Percentiles rank a stretch among this genome's conserved stretches.
Conservation (phyloP, 1,284 basidiomycete species). For the Lentinula novae-zelandiae region DNA sequence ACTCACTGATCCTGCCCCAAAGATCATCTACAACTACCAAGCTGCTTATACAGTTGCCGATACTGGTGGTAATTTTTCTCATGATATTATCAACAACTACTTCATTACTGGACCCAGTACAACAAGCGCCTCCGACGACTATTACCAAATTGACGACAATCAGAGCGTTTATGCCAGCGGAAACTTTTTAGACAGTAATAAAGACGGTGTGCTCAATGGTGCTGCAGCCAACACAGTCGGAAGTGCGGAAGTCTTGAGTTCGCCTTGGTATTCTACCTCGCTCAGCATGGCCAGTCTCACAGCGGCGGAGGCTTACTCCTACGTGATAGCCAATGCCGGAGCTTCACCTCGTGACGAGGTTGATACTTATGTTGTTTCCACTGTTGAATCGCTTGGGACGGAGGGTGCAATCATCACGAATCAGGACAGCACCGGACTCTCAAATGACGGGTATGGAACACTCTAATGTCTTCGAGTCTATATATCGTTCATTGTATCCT, state of each 20-base stretch:
- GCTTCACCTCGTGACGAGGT: slow-evolving; percentile 18
- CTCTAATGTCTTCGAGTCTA: not conserved
- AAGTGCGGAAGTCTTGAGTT: slow-evolving; percentile 12
- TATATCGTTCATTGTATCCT: too few relatives aligned
- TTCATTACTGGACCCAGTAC: slow-evolving; percentile 20
- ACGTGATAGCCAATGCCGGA: slow-evolving; percentile 17
- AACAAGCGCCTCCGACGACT: slow-evolving; percentile 18
- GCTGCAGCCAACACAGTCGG: slow-evolving; percentile 18
- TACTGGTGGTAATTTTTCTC: slow-evolving; percentile 18
- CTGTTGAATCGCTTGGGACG: slow-evolving; percentile 17
- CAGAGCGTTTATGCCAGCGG: slow-evolving; percentile 18
- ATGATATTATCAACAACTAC: slow-evolving; percentile 20
- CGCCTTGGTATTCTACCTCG: slow-evolving; percentile 17
- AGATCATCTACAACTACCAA: slow-evolving; percentile 19
- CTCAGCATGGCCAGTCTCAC: slow-evolving; percentile 16
- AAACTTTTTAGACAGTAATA: slow-evolving; percentile 19
- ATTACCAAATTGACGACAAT: slow-evolving; percentile 21
- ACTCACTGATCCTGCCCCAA: not conserved
- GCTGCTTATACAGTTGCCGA: slow-evolving; percentile 19
- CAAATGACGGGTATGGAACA: not conserved
- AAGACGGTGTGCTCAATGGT: slow-evolving; percentile 17
- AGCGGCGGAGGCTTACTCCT: slow-evolving; percentile 16
- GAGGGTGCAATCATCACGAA: slow-evolving; percentile 17
- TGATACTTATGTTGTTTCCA: slow-evolving; percentile 17
- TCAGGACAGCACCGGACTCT: slow-evolving; percentile 6